Evolutionary conservation across 257 asterid genomes (phyloP).

Genomic region (Solanum clarkiae): DNA sequence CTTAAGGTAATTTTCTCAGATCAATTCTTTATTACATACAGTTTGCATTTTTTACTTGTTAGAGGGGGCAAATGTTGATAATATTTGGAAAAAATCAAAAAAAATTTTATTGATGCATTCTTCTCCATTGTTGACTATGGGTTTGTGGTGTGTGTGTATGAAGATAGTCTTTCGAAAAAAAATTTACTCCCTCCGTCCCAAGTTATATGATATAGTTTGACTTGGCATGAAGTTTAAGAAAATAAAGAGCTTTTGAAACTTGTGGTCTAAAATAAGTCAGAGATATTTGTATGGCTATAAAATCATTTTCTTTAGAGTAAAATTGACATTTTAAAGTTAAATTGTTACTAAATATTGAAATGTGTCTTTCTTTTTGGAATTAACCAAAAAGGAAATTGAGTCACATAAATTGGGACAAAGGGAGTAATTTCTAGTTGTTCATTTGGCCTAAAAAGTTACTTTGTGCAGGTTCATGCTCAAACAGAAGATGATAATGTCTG

Average conservation of each 20-base stretch:
- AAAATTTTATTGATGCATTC: neutral
- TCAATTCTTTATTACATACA: neutral
- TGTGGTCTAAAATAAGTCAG: neutral
- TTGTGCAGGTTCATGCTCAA: slow-evolving; percentile 72
- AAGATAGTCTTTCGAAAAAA: neutral
- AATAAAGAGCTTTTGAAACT: neutral
- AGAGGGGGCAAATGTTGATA: neutral
- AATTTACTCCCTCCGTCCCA: neutral
- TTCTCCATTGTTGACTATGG: neutral
- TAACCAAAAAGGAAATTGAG: neutral
- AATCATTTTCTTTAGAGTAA: no score
- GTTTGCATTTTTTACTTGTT: neutral
- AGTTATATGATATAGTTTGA: neutral
- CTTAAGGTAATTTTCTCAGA: neutral
- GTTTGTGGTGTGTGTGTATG: neutral
- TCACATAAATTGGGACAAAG: neutral
- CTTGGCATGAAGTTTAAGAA: neutral
- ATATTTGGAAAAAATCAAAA: neutral
- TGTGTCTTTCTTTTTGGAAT: neutral
- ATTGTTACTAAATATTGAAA: no score
- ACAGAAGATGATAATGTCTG: slow-evolving; percentile 69
- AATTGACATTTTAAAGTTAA: neutral
- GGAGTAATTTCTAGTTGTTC: neutral
- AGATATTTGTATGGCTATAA: neutral
- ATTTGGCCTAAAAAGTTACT: neutral